A percentile compares a stretch with the other conserved stretches of the same genome.
These are phyloP conservation scores for Sporodiniella umbellata DNA, from an alignment of 371 early-diverging fungal genomes.

Conservation along the genomic window DNA sequence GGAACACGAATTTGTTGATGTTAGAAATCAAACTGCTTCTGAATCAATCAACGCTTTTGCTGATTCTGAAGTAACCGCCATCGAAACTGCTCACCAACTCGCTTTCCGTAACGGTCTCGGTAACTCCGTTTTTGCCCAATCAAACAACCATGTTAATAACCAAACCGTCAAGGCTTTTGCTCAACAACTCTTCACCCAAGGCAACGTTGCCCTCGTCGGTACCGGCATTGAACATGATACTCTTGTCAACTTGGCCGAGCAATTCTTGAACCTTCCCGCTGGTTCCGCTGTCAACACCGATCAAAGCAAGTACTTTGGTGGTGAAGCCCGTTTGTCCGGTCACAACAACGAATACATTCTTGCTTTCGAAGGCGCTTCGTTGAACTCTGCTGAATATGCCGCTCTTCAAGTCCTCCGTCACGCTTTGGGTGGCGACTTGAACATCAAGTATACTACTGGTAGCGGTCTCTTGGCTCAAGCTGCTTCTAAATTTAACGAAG, in stretches of 20 bases:
- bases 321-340: slow-evolving; percentile 68
- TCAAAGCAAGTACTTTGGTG: slow-evolving; percentile 76
- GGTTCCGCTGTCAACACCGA: slow-evolving; percentile 45
- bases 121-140: slow-evolving; percentile 85
- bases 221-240: slow-evolving; percentile 76
- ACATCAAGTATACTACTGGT: slow-evolving; percentile 75
- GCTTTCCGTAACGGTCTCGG: slow-evolving; percentile 96
- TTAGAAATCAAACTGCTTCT: slow-evolving; percentile 60
- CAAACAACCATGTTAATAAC: slow-evolving; percentile 52
- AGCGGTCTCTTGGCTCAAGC: slow-evolving; percentile 69
- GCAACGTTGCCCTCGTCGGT: slow-evolving; percentile 83
- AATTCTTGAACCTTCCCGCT: slow-evolving; percentile 45
- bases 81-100: slow-evolving; percentile 83
- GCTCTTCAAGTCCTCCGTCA: slow-evolving; percentile 76
- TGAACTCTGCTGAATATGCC: slow-evolving; percentile 65
- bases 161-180: slow-evolving; percentile 75
- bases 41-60: slow-evolving; percentile 70
- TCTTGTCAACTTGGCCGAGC: slow-evolving; percentile 62
- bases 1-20: slow-evolving; percentile 83
- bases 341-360: slow-evolving; percentile 56
- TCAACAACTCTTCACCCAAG: slow-evolving; percentile 62
- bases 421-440: slow-evolving; percentile 76
- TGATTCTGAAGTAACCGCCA: slow-evolving; percentile 63
- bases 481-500: slow-evolving; percentile 54
- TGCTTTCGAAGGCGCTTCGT: slow-evolving; percentile 76